Evolutionary conservation across 495 filamentous ascomycete species (phyloP).

Genomic region (Pyronema domesticum): DNA sequence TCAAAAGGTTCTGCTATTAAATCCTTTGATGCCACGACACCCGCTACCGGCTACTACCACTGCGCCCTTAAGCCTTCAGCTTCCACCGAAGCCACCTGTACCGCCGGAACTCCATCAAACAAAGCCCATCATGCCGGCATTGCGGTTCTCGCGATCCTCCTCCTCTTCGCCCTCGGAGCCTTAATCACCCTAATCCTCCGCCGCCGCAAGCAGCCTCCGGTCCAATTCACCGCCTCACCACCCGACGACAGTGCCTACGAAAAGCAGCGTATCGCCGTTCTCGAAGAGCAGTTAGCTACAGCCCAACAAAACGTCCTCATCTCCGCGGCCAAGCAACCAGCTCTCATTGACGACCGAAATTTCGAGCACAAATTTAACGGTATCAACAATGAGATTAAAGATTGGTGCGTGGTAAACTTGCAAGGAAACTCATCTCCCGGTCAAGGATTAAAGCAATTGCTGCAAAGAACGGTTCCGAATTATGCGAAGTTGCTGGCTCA

Average conservation of each 20-base stretch:
- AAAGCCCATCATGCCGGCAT: not conserved
- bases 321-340: not conserved
- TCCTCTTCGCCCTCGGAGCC: not conserved
- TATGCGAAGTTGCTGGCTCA: not conserved
- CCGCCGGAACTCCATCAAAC: not conserved
- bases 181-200: not conserved
- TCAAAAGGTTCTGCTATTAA: too few relatives aligned
- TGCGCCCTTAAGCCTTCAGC: too few relatives aligned
- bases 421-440: not conserved
- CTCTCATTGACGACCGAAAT: slow-evolving; percentile 2
- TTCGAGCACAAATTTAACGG: not conserved
- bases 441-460: not conserved
- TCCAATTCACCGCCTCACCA: not conserved
- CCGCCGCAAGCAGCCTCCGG: not conserved
- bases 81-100: too few relatives aligned
- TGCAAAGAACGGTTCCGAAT: not conserved
- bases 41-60: too few relatives aligned
- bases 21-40: too few relatives aligned
- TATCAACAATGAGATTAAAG: slow-evolving; percentile 1
- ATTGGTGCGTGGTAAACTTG: not conserved
- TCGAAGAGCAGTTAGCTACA: not conserved
- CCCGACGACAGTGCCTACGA: not conserved
- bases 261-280: not conserved
- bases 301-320: not conserved
- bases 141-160: not conserved